Percentiles rank a stretch among this genome's conserved stretches.
Conservation (phyloP, 176 grass and related monocot genomes). For the maize (Zea mays) region Zm-B73-REFERENCE-NAM-5.0 NC_050100.1:18525001-18525500, state of each 20-base stretch:
- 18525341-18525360: conserved; percentile 57
- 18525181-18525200: conserved; percentile 29
- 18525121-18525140: conserved; percentile 84
- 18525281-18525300: conserved; percentile 91
- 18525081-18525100: not conserved
- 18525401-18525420: not conserved
- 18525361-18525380: no score
- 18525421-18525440: conserved; percentile 34
- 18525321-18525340: conserved; percentile 88
- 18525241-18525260: not conserved
- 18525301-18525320: conserved; percentile 96
- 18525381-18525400: not conserved
- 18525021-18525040: conserved; percentile 71
- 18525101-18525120: conserved; percentile 29
- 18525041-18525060: conserved; percentile 10
- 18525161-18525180: conserved; percentile 83
- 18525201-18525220: not conserved
- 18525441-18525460: conserved; percentile 95
- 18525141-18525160: conserved; percentile 79
- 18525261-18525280: conserved; percentile 90
- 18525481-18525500: conserved; percentile 84
- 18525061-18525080: conserved; percentile 7
- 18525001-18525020: conserved; percentile 78
- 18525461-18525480: conserved; percentile 79
- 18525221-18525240: not conserved